Percentiles rank a stretch among this genome's conserved stretches.
phyloP scores from a whole-genome alignment of 495 filamentous ascomycete species.

The Lophium mytilinum region DNA sequence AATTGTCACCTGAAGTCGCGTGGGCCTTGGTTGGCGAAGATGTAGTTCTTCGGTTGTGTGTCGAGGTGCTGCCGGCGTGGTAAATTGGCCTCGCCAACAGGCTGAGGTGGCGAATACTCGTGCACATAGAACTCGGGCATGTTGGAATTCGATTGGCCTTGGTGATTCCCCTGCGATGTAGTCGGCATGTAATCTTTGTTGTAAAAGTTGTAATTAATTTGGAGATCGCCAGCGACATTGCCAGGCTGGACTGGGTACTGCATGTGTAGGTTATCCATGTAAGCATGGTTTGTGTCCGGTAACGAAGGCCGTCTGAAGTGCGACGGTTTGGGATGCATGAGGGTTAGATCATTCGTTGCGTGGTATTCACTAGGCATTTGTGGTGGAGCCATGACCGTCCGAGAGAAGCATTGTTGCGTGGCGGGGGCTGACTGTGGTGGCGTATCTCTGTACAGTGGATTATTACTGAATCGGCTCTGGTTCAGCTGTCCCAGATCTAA shows the following conservation, averaged over 20 bases:
- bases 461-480: constrained; percentile 11
- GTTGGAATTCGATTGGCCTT: neutral
- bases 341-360: constrained; percentile 15
- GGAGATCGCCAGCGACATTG: constrained; percentile 7
- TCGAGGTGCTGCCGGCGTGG: constrained; percentile 5
- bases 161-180: constrained; percentile 3
- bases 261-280: constrained; percentile 2
- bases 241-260: constrained; percentile 14
- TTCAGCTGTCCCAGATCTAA: constrained; percentile 26
- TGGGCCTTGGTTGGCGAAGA: constrained; percentile 24
- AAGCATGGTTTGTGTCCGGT: constrained; percentile 11
- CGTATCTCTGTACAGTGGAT: constrained; percentile 29
- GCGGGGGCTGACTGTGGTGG: constrained; percentile 37
- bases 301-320: constrained; percentile 24
- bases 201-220: constrained; percentile 9
- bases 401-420: constrained; percentile 32
- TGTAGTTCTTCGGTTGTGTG: constrained; percentile 18
- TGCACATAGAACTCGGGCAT: constrained; percentile 24
- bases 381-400: constrained; percentile 15
- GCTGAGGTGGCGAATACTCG: constrained; percentile 17
- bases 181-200: constrained; percentile 18
- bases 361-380: constrained; percentile 15
- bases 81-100: constrained; percentile 1
- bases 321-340: constrained; percentile 23
- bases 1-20: constrained; percentile 12